Conservation (phyloP, 768 basidiomycete species). For the Mycena polygramma region DNA sequence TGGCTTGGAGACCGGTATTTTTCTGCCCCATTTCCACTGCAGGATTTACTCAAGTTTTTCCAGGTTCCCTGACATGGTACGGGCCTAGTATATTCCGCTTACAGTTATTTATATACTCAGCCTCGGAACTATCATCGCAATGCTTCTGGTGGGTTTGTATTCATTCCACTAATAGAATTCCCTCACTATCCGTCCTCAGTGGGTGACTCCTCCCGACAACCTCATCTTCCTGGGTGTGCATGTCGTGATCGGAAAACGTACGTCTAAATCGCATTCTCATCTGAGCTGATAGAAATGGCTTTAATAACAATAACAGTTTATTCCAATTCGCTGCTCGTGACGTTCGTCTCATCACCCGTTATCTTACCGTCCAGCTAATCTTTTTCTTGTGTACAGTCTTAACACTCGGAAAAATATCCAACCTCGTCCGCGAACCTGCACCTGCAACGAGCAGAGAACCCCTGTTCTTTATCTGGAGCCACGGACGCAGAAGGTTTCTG, state of each 20-base stretch:
- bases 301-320: slow-evolving; percentile 57
- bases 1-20: slow-evolving; percentile 63
- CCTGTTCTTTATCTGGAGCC: slow-evolving; percentile 24
- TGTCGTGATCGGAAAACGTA: slow-evolving; percentile 67
- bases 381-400: slow-evolving; percentile 41
- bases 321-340: slow-evolving; percentile 65
- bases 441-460: not conserved
- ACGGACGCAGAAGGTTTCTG: not conserved
- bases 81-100: not conserved
- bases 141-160: slow-evolving; percentile 57
- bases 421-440: not conserved
- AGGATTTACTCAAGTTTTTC: not conserved
- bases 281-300: slow-evolving; percentile 29
- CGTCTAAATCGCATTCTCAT: slow-evolving; percentile 23
- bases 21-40: not conserved
- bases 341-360: slow-evolving; percentile 44
- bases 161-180: not conserved
- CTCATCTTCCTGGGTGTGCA: slow-evolving; percentile 65
- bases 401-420: slow-evolving; percentile 52
- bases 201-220: slow-evolving; percentile 61
- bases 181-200: slow-evolving; percentile 45
- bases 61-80: slow-evolving; percentile 58
- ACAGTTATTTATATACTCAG: slow-evolving; percentile 36
- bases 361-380: not conserved
- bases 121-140: slow-evolving; percentile 58